Percentiles rank a stretch among this genome's conserved stretches.
Evolutionary conservation across 202 grass and related monocot genomes (phyloP).

Genomic region (Setaria italica): DNA sequence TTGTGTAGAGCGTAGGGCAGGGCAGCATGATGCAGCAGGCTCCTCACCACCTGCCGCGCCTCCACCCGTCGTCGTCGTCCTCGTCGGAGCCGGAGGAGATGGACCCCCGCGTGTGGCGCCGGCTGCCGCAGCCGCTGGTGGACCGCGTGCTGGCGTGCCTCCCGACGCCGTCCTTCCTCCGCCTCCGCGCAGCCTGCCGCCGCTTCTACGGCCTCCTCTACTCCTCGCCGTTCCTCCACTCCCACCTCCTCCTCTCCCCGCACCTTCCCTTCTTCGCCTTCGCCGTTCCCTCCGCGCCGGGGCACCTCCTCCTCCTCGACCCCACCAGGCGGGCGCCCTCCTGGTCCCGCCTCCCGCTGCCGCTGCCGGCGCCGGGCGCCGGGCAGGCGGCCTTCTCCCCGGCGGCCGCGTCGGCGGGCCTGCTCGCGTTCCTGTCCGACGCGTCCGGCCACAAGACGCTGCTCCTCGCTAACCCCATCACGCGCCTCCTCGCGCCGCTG

Average conservation of each 20-base stretch:
- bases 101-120: conserved; percentile 84
- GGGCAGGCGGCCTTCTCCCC: conserved; percentile 50
- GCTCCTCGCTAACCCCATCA: conserved; percentile 80
- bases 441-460: conserved; percentile 76
- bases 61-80: conserved; percentile 20
- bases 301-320: conserved; percentile 52
- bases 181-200: conserved; percentile 70
- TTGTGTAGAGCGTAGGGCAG: too few species aligned
- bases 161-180: conserved; percentile 78
- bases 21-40: conserved; percentile 39
- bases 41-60: conserved; percentile 38
- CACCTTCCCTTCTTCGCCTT: conserved; percentile 67
- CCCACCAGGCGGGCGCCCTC: conserved; percentile 18
- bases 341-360: conserved; percentile 63
- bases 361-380: conserved; percentile 33
- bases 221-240: conserved; percentile 87
- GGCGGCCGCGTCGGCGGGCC: conserved; percentile 67
- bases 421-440: conserved; percentile 80
- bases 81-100: conserved; percentile 38
- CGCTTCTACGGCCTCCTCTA: conserved; percentile 87
- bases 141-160: conserved; percentile 88
- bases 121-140: conserved; percentile 70
- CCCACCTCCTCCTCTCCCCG: conserved; percentile 71
- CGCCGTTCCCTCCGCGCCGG: conserved; percentile 30
- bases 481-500: conserved; percentile 70